These are phyloP conservation scores for Ceratocystis smalleyi DNA, from an alignment of 2,329 filamentous ascomycete genomes.

Conservation along the genomic window DNA sequence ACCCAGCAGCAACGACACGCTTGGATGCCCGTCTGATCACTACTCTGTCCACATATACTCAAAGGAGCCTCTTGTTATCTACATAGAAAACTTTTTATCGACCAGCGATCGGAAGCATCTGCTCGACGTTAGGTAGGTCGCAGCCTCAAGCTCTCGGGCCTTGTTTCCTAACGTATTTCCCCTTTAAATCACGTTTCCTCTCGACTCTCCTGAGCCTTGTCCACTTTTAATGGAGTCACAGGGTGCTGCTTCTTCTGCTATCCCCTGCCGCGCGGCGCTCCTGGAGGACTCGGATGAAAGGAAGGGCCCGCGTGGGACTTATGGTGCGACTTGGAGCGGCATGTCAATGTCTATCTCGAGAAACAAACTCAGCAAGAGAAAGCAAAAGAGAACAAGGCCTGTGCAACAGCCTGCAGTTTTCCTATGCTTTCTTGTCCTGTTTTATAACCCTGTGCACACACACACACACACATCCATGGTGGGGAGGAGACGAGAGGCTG, in stretches of 20 bases:
- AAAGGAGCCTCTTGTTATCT: constrained; percentile 31
- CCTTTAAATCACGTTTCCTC: background rate
- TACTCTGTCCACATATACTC: constrained; percentile 31
- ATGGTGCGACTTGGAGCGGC: background rate
- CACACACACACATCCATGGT: too few relatives aligned
- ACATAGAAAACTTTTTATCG: constrained; percentile 33
- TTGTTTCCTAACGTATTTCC: background rate
- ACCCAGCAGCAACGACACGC: constrained; percentile 27
- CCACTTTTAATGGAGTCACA: background rate
- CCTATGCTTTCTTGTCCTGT: background rate
- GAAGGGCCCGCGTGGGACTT: background rate
- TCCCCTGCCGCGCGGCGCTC: background rate
- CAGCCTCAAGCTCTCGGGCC: background rate
- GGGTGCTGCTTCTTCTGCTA: background rate
- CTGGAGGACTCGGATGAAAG: background rate
- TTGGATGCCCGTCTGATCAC: constrained; percentile 27
- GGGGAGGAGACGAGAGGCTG: too few relatives aligned
- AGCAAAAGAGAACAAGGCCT: too few relatives aligned
- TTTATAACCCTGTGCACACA: background rate
- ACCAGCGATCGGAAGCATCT: constrained; percentile 29
- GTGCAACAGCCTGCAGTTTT: background rate
- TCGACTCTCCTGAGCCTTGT: background rate
- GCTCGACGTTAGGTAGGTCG: constrained; percentile 28
- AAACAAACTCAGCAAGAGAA: background rate
- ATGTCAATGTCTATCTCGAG: background rate